A percentile compares a stretch with the other conserved stretches of the same genome.
Evolutionary conservation across 2,329 filamentous ascomycete genomes (phyloP).

Genomic region (Diaporthe citrichinensis): DNA sequence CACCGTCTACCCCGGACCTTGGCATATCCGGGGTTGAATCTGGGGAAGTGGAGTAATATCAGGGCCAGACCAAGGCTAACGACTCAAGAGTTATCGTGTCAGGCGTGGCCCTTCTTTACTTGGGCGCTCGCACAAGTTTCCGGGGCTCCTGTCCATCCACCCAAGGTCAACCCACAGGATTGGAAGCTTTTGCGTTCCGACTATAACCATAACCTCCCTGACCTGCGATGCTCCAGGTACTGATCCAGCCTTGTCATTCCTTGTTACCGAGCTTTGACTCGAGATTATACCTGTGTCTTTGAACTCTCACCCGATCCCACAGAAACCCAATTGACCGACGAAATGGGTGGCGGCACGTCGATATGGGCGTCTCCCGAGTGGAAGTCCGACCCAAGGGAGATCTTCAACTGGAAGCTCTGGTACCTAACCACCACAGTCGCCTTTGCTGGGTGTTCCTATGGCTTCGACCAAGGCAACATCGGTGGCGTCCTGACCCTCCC

Average conservation of each 20-base stretch:
- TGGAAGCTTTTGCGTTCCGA: background rate
- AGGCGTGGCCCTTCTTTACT: background rate
- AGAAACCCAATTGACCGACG: background rate
- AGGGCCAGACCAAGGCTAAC: background rate
- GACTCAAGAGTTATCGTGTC: background rate
- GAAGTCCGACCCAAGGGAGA: slow-evolving; percentile 53
- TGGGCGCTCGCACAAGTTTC: slow-evolving; percentile 20
- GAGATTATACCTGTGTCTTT: background rate
- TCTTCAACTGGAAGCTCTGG: slow-evolving; percentile 54
- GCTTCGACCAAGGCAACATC: slow-evolving; percentile 57
- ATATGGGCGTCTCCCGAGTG: slow-evolving; percentile 55
- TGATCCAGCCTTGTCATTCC: background rate
- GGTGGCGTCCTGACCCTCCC: slow-evolving; percentile 55
- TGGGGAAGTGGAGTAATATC: slow-evolving; percentile 19
- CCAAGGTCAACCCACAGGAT: background rate
- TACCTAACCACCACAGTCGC: slow-evolving; percentile 52
- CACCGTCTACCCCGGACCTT: slow-evolving; percentile 13
- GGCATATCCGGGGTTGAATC: slow-evolving; percentile 14
- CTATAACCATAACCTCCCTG: slow-evolving; percentile 11
- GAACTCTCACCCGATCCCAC: too few relatives aligned
- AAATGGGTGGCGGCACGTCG: slow-evolving; percentile 55
- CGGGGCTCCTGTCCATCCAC: background rate
- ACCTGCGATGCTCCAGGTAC: too few relatives aligned
- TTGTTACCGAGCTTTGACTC: background rate
- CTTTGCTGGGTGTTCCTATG: slow-evolving; percentile 56